Conservation (phyloP, 345 rosid genomes). For the Gossypium bickii region DNA sequence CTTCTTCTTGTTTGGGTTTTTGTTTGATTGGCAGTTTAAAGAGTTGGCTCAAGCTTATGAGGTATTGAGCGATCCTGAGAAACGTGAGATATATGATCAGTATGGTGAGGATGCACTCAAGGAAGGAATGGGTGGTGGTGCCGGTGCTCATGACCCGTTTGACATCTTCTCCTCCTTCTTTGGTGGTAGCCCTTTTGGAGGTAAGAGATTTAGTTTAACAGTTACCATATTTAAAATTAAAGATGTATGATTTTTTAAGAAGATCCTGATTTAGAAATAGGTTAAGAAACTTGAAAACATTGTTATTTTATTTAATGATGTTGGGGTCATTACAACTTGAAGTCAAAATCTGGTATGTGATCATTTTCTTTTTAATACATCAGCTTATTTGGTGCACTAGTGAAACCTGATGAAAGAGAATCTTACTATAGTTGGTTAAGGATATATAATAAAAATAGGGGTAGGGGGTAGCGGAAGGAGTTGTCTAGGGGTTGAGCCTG, state of each 20-base stretch:
- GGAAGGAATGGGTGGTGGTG: conserved; percentile 85
- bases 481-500: too few species aligned
- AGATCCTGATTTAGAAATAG: not conserved
- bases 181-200: conserved; percentile 68
- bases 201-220: conserved; percentile 22
- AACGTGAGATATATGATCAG: conserved; percentile 82
- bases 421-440: not conserved
- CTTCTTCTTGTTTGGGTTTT: not conserved
- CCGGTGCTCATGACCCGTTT: conserved; percentile 71
- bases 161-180: conserved; percentile 85
- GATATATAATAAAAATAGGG: too few species aligned
- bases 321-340: not conserved
- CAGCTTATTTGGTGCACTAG: not conserved
- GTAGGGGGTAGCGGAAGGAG: too few species aligned
- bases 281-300: not conserved
- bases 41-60: conserved; percentile 92
- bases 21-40: conserved; percentile 53
- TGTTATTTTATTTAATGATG: not conserved
- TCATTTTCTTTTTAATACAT: not conserved
- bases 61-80: conserved; percentile 83
- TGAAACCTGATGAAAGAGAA: not conserved
- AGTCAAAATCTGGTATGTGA: not conserved
- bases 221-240: not conserved
- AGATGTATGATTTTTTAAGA: not conserved
- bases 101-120: conserved; percentile 93